Conservation (phyloP, 2,329 filamentous ascomycete species). For the Paraphaeosphaeria minitans region DNA sequence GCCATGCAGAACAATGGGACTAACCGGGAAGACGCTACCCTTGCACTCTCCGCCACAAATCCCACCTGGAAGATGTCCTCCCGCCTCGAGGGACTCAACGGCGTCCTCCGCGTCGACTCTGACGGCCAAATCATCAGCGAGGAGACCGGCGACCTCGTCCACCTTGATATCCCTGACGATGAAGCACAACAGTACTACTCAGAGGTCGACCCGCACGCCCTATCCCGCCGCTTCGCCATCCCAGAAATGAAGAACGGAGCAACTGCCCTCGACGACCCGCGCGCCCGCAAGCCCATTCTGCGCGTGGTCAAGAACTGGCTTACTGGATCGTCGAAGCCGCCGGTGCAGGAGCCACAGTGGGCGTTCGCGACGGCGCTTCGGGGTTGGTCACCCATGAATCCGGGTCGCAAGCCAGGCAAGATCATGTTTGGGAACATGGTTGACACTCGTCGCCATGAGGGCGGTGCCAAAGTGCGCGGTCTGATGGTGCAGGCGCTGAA, state of each 20-base stretch:
- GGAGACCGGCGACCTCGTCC: constrained; percentile 16
- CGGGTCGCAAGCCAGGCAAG: background rate
- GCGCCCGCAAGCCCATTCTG: background rate
- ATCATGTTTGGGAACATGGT: background rate
- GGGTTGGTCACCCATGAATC: background rate
- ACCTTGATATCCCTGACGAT: constrained; percentile 11
- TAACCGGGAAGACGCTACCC: background rate
- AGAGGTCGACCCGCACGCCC: background rate
- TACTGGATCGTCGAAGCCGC: background rate
- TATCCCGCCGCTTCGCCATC: background rate
- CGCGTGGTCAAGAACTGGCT: constrained; percentile 7
- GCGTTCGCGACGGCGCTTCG: background rate
- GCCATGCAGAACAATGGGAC: background rate
- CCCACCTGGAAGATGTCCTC: background rate
- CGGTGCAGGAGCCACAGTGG: background rate
- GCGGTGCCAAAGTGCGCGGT: background rate
- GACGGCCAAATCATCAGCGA: constrained; percentile 15
- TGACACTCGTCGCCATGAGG: background rate
- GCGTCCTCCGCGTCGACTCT: constrained; percentile 9
- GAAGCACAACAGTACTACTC: constrained; percentile 4
- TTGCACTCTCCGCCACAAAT: background rate
- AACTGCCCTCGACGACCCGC: constrained; percentile 13
- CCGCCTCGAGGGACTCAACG: background rate
- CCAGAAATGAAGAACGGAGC: constrained; percentile 19
- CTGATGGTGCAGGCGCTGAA: background rate